Conservation (phyloP, 2,329 filamentous ascomycete species). For the Penicillium sp. region DNA sequence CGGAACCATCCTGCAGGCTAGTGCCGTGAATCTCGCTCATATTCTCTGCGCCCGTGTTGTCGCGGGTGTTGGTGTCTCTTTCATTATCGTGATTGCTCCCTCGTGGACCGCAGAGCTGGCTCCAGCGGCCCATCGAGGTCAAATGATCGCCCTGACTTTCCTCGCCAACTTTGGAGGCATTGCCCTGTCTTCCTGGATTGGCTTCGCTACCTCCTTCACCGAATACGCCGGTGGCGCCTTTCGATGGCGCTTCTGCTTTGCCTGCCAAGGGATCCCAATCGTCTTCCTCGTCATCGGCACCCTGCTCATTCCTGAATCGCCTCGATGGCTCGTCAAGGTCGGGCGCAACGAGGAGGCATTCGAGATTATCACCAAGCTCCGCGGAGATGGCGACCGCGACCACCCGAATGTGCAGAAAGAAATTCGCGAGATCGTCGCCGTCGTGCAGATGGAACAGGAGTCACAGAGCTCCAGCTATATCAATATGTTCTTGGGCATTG, state of each 20-base stretch:
- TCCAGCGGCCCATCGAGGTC: constrained; percentile 18
- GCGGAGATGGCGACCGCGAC: constrained; percentile 19
- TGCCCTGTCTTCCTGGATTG: constrained; percentile 29
- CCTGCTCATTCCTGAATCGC: constrained; percentile 28
- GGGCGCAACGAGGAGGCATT: constrained; percentile 24
- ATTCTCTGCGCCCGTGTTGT: constrained; percentile 26
- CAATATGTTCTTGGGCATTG: constrained; percentile 30
- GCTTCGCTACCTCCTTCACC: constrained; percentile 23
- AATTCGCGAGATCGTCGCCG: constrained; percentile 42
- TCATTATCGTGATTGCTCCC: constrained; percentile 25
- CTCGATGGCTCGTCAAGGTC: constrained; percentile 28
- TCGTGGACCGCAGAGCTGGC: constrained; percentile 26
- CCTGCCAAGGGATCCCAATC: constrained; percentile 21
- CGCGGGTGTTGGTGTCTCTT: constrained; percentile 27
- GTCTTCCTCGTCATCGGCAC: constrained; percentile 20
- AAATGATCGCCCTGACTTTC: constrained; percentile 25
- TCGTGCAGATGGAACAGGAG: constrained; percentile 26
- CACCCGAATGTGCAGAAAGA: constrained; percentile 68
- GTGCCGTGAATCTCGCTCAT: constrained; percentile 21
- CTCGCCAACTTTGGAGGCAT: constrained; percentile 34
- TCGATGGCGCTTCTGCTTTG: constrained; percentile 29
- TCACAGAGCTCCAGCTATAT: constrained; percentile 23
- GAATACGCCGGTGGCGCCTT: constrained; percentile 14
- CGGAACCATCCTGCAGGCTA: constrained; percentile 25
- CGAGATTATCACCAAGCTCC: constrained; percentile 23